Percentiles rank a stretch among this genome's conserved stretches.
Evolutionary conservation across 2,329 filamentous ascomycete species (phyloP).

Genomic region (Penicillium polonicum): DNA sequence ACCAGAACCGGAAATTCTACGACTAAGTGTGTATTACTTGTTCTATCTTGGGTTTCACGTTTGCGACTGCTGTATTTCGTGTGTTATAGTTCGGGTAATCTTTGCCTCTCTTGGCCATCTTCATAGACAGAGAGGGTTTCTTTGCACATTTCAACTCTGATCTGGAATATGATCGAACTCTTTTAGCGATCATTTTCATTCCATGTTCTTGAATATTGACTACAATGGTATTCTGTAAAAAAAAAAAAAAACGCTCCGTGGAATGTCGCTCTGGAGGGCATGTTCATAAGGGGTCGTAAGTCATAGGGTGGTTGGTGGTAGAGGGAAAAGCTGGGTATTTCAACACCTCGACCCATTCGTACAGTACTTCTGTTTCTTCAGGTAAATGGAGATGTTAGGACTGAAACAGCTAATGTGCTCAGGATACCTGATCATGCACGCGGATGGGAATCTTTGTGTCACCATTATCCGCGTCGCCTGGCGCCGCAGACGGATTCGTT

Average conservation of each 20-base stretch:
- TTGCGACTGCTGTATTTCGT: slow-evolving; percentile 15
- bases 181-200: slow-evolving; percentile 20
- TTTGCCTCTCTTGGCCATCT: slow-evolving; percentile 18
- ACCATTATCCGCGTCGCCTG: not conserved
- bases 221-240: slow-evolving; percentile 10
- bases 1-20: slow-evolving; percentile 92
- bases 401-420: not conserved
- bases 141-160: slow-evolving; percentile 22
- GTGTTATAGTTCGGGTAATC: slow-evolving; percentile 25
- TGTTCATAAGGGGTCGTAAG: slow-evolving; percentile 14
- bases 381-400: not conserved
- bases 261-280: slow-evolving; percentile 6
- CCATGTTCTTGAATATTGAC: slow-evolving; percentile 13
- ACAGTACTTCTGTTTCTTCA: not conserved
- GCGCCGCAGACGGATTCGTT: not conserved
- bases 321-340: not conserved
- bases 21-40: slow-evolving; percentile 57
- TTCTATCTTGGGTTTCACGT: slow-evolving; percentile 3
- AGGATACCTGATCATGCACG: slow-evolving; percentile 4
- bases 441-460: slow-evolving; percentile 10
- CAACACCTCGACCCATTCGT: not conserved
- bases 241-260: slow-evolving; percentile 6
- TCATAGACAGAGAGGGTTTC: slow-evolving; percentile 21
- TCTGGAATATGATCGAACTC: slow-evolving; percentile 19
- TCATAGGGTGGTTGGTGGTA: not conserved